Conservation (phyloP, 495 filamentous ascomycete species). For the Penicillium angulare region DNA sequence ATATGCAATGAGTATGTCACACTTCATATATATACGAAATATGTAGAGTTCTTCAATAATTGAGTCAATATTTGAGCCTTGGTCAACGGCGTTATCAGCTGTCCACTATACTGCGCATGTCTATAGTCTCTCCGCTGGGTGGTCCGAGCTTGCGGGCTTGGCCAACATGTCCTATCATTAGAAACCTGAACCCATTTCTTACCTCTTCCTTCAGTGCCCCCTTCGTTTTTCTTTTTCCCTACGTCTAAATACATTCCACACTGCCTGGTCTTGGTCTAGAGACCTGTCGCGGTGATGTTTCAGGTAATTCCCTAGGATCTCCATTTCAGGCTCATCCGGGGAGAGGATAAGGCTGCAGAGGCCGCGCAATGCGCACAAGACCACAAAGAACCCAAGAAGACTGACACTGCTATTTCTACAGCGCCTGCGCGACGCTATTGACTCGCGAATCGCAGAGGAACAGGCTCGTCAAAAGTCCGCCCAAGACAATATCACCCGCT, state of each 20-base stretch:
- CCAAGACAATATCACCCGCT: constrained; percentile 47
- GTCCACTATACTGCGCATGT: no score
- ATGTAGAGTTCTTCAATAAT: no score
- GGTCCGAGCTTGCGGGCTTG: not conserved
- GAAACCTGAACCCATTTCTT: not conserved
- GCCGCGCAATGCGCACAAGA: not conserved
- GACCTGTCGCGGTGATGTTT: constrained; percentile 46
- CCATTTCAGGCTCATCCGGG: not conserved
- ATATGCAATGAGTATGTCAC: no score
- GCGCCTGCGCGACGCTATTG: constrained; percentile 84
- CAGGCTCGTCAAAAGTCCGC: constrained; percentile 69
- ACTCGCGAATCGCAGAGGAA: constrained; percentile 84
- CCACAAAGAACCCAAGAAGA: not conserved
- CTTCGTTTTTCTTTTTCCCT: constrained; percentile 14
- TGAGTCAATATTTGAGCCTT: no score
- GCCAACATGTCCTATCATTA: constrained; percentile 1
- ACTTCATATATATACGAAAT: no score
- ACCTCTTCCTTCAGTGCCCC: not conserved
- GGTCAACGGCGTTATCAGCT: no score
- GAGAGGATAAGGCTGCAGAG: not conserved
- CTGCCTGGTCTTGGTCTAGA: constrained; percentile 31
- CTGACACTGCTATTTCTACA: constrained; percentile 30
- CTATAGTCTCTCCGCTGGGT: not conserved
- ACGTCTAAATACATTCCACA: constrained; percentile 22
- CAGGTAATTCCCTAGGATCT: constrained; percentile 36